A percentile compares a stretch with the other conserved stretches of the same genome.
Evolutionary conservation across 202 grass and related monocot species (phyloP).

Genomic region (Dendrocalamus latiflorus): DNA sequence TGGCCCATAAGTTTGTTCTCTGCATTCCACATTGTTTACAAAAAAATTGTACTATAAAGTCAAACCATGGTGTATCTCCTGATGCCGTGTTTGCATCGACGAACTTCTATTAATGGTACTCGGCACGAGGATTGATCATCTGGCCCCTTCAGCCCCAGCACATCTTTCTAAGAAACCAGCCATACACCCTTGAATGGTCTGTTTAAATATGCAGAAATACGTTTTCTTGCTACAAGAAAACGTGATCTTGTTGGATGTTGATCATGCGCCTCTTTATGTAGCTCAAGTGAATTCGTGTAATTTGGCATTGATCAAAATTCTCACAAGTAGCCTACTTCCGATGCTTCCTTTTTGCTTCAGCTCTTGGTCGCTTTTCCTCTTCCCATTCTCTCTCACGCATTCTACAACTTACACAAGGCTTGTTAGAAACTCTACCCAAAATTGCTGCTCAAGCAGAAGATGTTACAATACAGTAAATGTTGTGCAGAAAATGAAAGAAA

Average conservation of each 20-base stretch:
- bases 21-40: neutral
- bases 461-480: neutral
- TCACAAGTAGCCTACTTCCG: conserved; percentile 22
- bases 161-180: neutral
- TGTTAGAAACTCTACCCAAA: conserved; percentile 7
- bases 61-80: neutral
- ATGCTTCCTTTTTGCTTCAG: conserved; percentile 89
- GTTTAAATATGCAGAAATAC: neutral
- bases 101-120: neutral
- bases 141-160: neutral
- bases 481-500: neutral
- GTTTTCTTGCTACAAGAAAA: neutral
- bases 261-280: neutral
- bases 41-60: neutral
- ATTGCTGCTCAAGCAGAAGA: neutral
- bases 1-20: neutral
- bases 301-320: neutral
- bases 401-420: conserved; percentile 43
- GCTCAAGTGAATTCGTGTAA: neutral
- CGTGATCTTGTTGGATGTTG: neutral
- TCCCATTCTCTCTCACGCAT: conserved; percentile 85
- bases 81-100: neutral
- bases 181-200: neutral
- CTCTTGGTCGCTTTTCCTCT: conserved; percentile 82
- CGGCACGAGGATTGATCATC: neutral